Evolutionary conservation across 768 basidiomycete genomes (phyloP), one percentile per base, ranked within the genome.

Genomic region (Dentipellis fragilis): DNA sequence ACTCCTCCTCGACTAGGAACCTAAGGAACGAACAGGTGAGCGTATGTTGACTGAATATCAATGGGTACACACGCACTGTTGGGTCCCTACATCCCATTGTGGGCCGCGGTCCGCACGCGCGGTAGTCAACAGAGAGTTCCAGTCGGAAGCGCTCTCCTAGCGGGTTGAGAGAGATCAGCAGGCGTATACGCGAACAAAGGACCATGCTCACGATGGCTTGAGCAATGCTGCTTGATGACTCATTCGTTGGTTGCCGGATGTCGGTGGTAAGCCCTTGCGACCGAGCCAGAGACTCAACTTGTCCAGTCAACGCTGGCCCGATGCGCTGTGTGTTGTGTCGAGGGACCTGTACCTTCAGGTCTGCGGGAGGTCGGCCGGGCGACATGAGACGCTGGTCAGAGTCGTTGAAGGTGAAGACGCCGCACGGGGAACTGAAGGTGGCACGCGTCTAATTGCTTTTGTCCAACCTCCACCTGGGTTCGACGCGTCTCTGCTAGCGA

Each of bases 1-100:
- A 88, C 56, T 77, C 73, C 66, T 80, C 72, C 63, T 91, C 89
- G 2, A 89, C 83, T n/a, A 82, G 75, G 65, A 89, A 91, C 61
- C 88, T 91, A 57, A 37, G 23, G 35, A 11, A 10, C 22, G 29
- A 3, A 29, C 29, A 6, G 3, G 6, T 29, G 3, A 29, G 29
- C 6, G 29, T 29, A 29, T 29, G 29, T 29, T 29, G 29, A 29
- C 29, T 29, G 29, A 6, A 29, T 29, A 29, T 3, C 29, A 29
- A 29, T 29, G 29, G 3, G 29, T 19, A 5, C 23, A 22, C 49
- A 76, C 86, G 62, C 62, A 91, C 89, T 87, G 84, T 66, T 92
- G 89, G 12, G 89, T 89, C 16, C 87, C 87, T 39, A 90, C 75
- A 66, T 92, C 89, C 89, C 89, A 92, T 63, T 90, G 89, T 3